Evolutionary conservation across 2,329 filamentous ascomycete species (phyloP), one percentile per base, ranked within the genome.

Genomic region (Venturia carpophila): DNA sequence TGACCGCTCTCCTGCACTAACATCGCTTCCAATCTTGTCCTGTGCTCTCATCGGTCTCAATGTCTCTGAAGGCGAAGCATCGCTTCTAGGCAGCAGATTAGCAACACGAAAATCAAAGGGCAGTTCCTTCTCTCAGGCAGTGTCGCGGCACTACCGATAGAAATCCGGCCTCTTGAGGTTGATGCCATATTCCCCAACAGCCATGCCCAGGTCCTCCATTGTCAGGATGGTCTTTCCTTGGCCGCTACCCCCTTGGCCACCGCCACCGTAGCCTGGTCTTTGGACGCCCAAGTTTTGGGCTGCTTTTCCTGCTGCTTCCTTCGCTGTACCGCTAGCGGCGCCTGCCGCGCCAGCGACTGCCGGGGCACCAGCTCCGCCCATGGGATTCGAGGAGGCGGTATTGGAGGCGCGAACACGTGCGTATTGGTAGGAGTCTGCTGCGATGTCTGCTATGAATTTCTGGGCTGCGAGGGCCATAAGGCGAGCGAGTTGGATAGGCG

Each of bases 181-280:
- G 63, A 99, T 92, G 1, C 94, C 94, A 74, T 97, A 99, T 80
- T 99, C 94, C 41, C 90, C 90, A 39, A 97, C 93, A 0, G 94
- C 94, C 92, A 97, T 97, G 19, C 94, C 94, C 71, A 99, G 77
- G 75, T 99, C 94, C 78, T 99, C 94, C 94, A 99, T 97, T 0
- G 94, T 97, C 68, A 99, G 81, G 65, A 99, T 93, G 21, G 94
- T 97, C 68, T 92, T 84, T 68, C 95, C 96, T 79, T 95, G 91
- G 65, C 87, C 90, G 1, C 91, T 90, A 37, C 92, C 92, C 72
- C 92, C 90, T 0, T 92, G 92, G 70, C 93, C 93, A 68, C 93
- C 94, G 68, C 93, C 94, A 87, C 91, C 69, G 89, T 78, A 73
- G 70, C 85, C 79, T 13, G 79, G 77, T 60, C 79, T 72, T 67